Evolutionary conservation across 805 yeast species (phyloP), one percentile per base, ranked within the genome.

Genomic region (Clavispora phyllophila): DNA sequence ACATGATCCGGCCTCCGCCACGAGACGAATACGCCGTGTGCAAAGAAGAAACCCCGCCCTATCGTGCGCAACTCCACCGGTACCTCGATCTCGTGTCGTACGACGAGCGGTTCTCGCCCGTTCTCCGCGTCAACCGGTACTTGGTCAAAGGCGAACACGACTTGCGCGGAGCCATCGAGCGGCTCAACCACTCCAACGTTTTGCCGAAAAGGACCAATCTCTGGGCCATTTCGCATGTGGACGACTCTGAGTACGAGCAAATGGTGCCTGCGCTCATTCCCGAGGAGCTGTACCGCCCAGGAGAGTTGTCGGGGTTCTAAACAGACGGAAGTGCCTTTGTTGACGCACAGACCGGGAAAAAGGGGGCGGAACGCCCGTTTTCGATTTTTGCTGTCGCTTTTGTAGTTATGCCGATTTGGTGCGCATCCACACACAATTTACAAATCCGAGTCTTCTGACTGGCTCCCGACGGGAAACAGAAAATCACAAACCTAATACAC

Each of bases 51-150:
- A 43, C 44, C 5, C 61, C 61, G 2, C 61, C 60, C 4, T 58
- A 58, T 38, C 41, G 46, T 12, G 56, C 54, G 14, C 42, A 40
- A 13, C 58, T 58, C 26, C 60, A 57, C 36, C 44, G 44, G 20
- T 40, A 45, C 26, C 44, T 48, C 14, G 62, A 58, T 33, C 49
- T 58, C 38, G 34, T 58, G 12, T 54, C 61, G 12, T 58, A 53
- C 40, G 62, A 58, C 43, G 58, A 56, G 20, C 40, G 62, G 15
- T 58, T 52, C 42, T 38, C 54, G 9, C 62, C 62, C 2, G 48
- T 53, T 17, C 49, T 57, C 13, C 42, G 62, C 10, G 53, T 58
- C 26, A 58, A 57, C 42, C 47, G 57, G n/a, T 37, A 43, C 19
- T 42, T 57, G 39, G 49, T 58, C 14, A 49, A 36, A 22, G 48